These are phyloP conservation scores for Candida ficus DNA, from an alignment of 805 yeast genomes.

Conservation along the genomic window DNA sequence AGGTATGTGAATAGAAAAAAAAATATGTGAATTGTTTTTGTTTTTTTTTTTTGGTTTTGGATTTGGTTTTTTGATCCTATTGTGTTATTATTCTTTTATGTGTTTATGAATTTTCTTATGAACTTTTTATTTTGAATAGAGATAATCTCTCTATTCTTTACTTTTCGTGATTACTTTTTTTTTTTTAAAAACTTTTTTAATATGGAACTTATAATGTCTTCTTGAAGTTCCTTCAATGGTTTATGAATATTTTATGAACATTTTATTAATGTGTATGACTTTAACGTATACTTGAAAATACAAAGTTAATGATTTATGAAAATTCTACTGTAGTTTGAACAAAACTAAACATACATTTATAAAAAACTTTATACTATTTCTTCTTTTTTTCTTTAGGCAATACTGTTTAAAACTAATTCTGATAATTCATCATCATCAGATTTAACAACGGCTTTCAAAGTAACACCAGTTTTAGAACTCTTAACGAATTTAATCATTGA, in stretches of 20 bases:
- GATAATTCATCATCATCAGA: conserved; percentile 40
- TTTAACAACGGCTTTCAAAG: conserved; percentile 39
- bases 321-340: neutral
- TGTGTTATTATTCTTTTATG: too few species aligned
- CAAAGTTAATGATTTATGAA: neutral
- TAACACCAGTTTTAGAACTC: conserved; percentile 38
- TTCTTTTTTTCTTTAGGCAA: conserved; percentile 30
- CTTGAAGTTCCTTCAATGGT: neutral
- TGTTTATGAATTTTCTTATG: too few species aligned
- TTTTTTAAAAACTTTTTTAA: neutral
- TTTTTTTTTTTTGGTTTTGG: conserved; percentile 3
- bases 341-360: neutral
- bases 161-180: neutral
- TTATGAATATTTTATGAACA: neutral
- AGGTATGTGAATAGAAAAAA: conserved; percentile 11
- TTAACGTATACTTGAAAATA: neutral
- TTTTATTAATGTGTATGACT: neutral
- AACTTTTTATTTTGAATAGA: neutral
- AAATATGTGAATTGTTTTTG: conserved; percentile 1
- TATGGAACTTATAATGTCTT: too few species aligned
- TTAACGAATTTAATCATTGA: conserved; percentile 38
- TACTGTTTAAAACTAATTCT: conserved; percentile 45
- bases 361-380: too few species aligned
- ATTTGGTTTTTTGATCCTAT: too few species aligned
- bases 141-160: neutral